Evolutionary conservation across 2,329 filamentous ascomycete genomes (phyloP), one percentile per base, ranked within the genome.

Genomic region (Sclerotinia glacialis): DNA sequence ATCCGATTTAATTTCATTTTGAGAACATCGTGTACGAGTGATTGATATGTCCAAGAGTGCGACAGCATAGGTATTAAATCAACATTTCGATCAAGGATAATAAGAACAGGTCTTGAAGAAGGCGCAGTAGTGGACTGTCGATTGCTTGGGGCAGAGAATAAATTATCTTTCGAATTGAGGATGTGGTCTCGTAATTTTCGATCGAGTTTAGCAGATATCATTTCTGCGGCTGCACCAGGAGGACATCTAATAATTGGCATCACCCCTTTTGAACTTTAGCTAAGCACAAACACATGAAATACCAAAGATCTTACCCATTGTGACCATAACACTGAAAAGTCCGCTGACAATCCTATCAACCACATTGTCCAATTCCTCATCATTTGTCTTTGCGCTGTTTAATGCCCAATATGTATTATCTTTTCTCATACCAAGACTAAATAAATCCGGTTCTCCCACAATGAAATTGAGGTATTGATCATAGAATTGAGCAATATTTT

Each of bases 401-500:
- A 99, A 82, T n/a, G 91, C 92, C 87, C 92, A 96, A 77, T 99
- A 99, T 11, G 91, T 92, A 77, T 96, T 86, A 68, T 89, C 90
- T 72, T 95, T 95, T 71, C 93, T 89, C 85, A 98, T 91, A 12
- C 93, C 93, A 69, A 99, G 81, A 75, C 91, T 97, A 80, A 99
- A 99, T 5, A 99, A 83, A 77, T 98, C 94, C 6, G 94, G 93
- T 77, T 99, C 95, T 44, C 91, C 91, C 52, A 98, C 94, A 70
- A 98, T 91, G 75, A 98, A 99, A 79, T 99, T 98, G 64, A 99
- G 83, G 76, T 98, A 98, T 77, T 99, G 95, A 77, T 99, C 95
- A 74, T 89, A 99, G 8, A 99, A 86, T 75, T 97, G 93, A 2
- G 93, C 89, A 69, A 99, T 93, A 74, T 91, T 88, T 72, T 98